Conservation (phyloP, 306 rosid genomes). For the Pyrus communis region DNA sequence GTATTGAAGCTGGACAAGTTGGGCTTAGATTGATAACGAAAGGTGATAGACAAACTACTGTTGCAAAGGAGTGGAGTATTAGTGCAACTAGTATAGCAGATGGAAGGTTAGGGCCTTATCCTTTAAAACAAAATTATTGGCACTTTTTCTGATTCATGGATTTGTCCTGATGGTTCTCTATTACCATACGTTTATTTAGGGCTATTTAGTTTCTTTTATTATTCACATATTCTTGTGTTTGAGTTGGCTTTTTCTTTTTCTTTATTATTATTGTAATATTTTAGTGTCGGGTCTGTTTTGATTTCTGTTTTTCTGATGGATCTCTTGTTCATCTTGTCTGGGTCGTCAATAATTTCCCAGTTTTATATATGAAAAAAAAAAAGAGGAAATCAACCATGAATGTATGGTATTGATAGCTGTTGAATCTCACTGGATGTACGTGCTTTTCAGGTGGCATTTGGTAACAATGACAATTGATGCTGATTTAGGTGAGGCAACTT, state of each 20-base stretch:
- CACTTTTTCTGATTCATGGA: not conserved
- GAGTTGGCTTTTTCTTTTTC: not conserved
- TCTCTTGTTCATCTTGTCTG: not conserved
- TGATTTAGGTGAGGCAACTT: slow-evolving; percentile 90
- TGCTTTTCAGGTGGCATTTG: slow-evolving; percentile 90
- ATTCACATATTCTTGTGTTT: not conserved
- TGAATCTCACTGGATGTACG: slow-evolving; percentile 10
- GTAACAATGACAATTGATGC: slow-evolving; percentile 95
- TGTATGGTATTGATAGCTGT: not conserved
- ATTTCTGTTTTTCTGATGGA: not conserved
- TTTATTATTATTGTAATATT: not conserved
- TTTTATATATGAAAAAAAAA: not conserved
- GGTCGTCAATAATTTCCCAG: not conserved
- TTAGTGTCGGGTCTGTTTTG: not conserved
- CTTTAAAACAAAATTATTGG: slow-evolving; percentile 7
- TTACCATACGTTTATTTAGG: not conserved
- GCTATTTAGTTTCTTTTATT: not conserved
- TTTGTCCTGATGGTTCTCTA: not conserved
- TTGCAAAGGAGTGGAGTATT: slow-evolving; percentile 92
- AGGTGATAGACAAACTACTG: slow-evolving; percentile 95
- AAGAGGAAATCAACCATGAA: not conserved
- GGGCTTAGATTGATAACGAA: slow-evolving; percentile 94
- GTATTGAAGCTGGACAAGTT: slow-evolving; percentile 99
- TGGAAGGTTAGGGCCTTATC: slow-evolving; percentile 63
- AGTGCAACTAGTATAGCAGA: slow-evolving; percentile 93